Evolutionary conservation across 2,329 filamentous ascomycete genomes (phyloP).

Genomic region (Colletotrichum gloeosporioides): DNA sequence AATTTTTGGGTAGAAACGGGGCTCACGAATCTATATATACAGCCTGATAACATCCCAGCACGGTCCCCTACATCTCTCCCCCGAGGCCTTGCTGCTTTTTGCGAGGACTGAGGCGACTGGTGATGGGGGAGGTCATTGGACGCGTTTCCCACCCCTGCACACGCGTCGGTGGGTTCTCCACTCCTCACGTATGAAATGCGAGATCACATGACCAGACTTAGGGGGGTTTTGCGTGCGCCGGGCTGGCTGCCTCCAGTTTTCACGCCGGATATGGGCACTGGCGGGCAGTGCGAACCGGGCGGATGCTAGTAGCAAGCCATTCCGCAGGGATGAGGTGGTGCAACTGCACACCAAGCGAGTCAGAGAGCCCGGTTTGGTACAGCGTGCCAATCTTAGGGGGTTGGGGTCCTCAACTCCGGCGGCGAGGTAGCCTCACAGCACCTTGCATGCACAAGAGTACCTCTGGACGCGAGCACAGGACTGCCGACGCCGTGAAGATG

Average conservation of each 20-base stretch:
- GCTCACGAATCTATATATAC: constrained; percentile 18
- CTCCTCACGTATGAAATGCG: background rate
- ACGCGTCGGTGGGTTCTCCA: background rate
- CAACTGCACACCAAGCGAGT: background rate
- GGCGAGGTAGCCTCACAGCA: background rate
- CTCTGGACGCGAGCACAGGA: background rate
- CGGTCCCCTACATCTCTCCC: background rate
- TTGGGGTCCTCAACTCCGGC: background rate
- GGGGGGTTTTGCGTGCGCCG: background rate
- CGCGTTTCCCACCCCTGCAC: background rate
- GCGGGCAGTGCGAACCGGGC: constrained; percentile 1
- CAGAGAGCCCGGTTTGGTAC: background rate
- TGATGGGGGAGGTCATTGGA: constrained; percentile 17
- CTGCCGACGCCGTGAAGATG: background rate
- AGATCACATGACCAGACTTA: constrained; percentile 5
- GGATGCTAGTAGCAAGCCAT: constrained; percentile 8
- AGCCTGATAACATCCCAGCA: constrained; percentile 12
- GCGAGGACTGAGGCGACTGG: constrained; percentile 7
- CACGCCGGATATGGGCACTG: background rate
- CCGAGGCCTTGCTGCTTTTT: constrained; percentile 14
- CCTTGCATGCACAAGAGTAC: background rate
- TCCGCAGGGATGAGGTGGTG: constrained; percentile 13
- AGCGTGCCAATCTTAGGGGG: background rate
- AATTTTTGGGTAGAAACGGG: constrained; percentile 20
- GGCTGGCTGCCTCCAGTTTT: constrained; percentile 7